Base-by-base conservation (phyloP, 768 basidiomycete genomes). In the Phylloporus rhodoxanthus region DNA sequence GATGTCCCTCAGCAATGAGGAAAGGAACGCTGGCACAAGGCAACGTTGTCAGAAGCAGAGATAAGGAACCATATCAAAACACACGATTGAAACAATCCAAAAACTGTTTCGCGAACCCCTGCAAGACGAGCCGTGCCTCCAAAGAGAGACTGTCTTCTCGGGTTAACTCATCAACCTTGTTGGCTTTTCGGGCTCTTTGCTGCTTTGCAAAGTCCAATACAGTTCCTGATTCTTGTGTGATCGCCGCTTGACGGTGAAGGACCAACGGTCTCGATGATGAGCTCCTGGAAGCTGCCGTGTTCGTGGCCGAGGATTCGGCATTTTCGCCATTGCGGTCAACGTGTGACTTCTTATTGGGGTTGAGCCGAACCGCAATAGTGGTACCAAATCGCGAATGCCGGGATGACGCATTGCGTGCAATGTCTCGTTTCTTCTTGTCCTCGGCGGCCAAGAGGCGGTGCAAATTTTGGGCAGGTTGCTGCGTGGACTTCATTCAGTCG, bases 301-400 rank as follows among this genome's bases (percentile, higher is more conserved):
- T 43, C 26, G 61, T 39, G 26, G 51, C 59, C 52, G 55, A 55
- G 34, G 61, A 44, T 37, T 52, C 61, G 44, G 60, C 58, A 48
- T 54, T 56, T 47, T 63, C 59, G 34, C 61, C 61, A 56, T 40
- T 28, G 17, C 42, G 48, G 45, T 36, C 56, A 43, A 5, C 60
- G 46, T 28, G 57, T 28, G 32, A 60, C 46, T 70, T 73, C 65
- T 78, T 81, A 54, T 76, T 78, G 13, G 82, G 66, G 51, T 84
- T 86, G 37, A 87, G 72, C 54, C 76, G 80, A 46, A 99, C 85
- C 19, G 86, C 72, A 55, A 98, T 85, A 8, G 94, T 98, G 2
- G 96, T 98, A 1, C 96, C 96, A 68, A 99, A 99, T 42, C 94
- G 83, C 21, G 92, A 91, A 70, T 99, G 96, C 28, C 96, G 80